Percentiles rank a stretch among this genome's conserved stretches.
Conservation (phyloP, 495 filamentous ascomycete genomes). For the Chaetomium tenue region DNA sequence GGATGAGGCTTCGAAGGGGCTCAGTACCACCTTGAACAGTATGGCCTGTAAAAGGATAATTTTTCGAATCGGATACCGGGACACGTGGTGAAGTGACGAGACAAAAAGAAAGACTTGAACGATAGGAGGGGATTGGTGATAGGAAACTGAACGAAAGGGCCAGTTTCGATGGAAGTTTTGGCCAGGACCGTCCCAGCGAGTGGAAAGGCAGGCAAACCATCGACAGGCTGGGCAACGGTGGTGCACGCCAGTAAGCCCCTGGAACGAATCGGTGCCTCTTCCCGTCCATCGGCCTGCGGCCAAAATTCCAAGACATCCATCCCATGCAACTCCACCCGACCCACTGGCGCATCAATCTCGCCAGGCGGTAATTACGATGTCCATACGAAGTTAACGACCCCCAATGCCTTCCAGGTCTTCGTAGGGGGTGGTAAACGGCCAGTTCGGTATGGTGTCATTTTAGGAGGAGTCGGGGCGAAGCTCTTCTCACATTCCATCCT, state of each 20-base stretch:
- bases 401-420: not conserved
- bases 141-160: conserved; percentile 30
- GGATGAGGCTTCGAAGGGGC: conserved; percentile 19
- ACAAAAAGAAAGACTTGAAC: conserved; percentile 42
- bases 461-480: not conserved
- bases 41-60: conserved; percentile 3
- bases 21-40: conserved; percentile 9
- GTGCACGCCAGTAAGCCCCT: conserved; percentile 26
- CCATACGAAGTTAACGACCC: too few species aligned
- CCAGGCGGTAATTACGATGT: conserved; percentile 11
- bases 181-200: not conserved
- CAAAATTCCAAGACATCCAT: conserved; percentile 31
- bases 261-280: conserved; percentile 30
- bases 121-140: conserved; percentile 40
- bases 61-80: conserved; percentile 24
- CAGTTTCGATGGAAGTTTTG: conserved; percentile 27
- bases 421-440: not conserved
- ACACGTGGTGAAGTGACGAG: conserved; percentile 26
- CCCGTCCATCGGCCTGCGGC: conserved; percentile 26
- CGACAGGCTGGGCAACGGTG: conserved; percentile 28
- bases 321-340: conserved; percentile 4
- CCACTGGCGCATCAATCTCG: conserved; percentile 10
- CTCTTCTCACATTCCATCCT: not conserved
- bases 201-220: conserved; percentile 13
- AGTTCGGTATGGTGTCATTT: not conserved